Base-by-base conservation (phyloP, 2,329 filamentous ascomycete genomes). In the Fusarium kyushuense region DNA sequence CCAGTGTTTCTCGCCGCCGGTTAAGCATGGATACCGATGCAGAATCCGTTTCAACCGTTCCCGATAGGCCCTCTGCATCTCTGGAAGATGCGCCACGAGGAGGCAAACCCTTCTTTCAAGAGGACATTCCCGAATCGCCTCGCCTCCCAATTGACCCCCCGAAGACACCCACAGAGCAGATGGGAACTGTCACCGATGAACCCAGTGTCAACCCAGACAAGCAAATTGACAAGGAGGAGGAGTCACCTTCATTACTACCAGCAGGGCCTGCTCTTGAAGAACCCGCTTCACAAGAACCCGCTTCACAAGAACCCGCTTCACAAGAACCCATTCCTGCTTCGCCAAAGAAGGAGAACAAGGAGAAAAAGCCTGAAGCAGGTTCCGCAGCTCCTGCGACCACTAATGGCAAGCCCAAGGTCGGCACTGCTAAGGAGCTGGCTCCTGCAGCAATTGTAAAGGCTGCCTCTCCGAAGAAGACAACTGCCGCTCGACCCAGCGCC, bases 41-140 rank as follows among this genome's bases (percentile, higher is more conserved):
- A 49, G 71, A 74, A 58, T 75, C 74, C 21, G 68, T 72, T 36
- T 78, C 80, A 13, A 76, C 80, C 19, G 59, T 74, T 35, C 74
- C 77, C 14, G 82, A 84, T 51, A 81, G 78, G 64, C 58, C 77
- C 17, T 77, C 59, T 23, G 73, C 72, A 42, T 67, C 71, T 27
- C 60, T 70, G 5, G 70, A 74, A 27, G 74, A 79, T 42, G 75
- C 75, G 29, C 23, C 58, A n/a, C 63, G 56, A 32, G 56, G 42
- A 17, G 59, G 69, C 53, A 74, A 71, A 52, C 60, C 70, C 13
- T 64, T 77, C 45, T 64, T 78, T 36, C 75, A 79, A 40, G 80
- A 83, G 58, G 68, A 81, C 2, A 82, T 84, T 49, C 77, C 79
- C 17, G 81, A 84, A 63, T 81, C 81, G 3, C 81, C 82, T 27